phyloP scores from a whole-genome alignment of 2,329 filamentous ascomycete species.

The Epichloe aotearoae region DNA sequence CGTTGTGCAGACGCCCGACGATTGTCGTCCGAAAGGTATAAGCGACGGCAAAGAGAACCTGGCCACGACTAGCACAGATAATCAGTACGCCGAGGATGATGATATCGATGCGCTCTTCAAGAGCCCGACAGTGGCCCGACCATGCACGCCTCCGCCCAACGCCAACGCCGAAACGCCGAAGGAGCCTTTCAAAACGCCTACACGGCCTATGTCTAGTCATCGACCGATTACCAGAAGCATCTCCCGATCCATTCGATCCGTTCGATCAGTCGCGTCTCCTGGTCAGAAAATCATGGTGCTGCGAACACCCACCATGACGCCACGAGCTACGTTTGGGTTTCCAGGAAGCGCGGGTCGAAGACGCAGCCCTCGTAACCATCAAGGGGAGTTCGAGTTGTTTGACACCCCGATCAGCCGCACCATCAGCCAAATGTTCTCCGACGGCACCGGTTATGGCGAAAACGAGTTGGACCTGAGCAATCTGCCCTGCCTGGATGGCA shows the following conservation, averaged over 20 bases:
- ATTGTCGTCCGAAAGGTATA: constrained; percentile 17
- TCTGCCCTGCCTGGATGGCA: constrained; percentile 25
- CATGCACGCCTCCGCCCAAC: constrained; percentile 40
- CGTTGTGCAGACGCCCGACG: constrained; percentile 30
- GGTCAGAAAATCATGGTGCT: constrained; percentile 27
- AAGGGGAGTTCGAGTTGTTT: constrained; percentile 25
- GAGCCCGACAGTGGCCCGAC: constrained; percentile 31
- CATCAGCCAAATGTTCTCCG: constrained; percentile 50
- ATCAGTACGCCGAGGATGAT: constrained; percentile 28
- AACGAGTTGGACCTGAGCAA: constrained; percentile 30
- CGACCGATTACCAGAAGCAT: constrained; percentile 49
- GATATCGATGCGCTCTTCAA: constrained; percentile 55
- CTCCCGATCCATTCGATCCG: constrained; percentile 40
- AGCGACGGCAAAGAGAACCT: constrained; percentile 32
- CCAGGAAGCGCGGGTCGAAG: constrained; percentile 22
- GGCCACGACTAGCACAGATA: constrained; percentile 10
- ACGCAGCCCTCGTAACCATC: constrained; percentile 29
- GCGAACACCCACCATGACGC: constrained; percentile 35
- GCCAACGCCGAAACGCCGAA: constrained; percentile 24
- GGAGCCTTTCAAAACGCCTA: constrained; percentile 47
- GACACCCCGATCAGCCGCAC: constrained; percentile 49
- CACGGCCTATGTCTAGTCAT: constrained; percentile 46
- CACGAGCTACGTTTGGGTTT: constrained; percentile 17
- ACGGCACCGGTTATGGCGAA: constrained; percentile 33
- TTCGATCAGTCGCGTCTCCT: constrained; percentile 30